phyloP scores from a whole-genome alignment of 2,329 filamentous ascomycete genomes.

The Alternaria gansuensis region DNA sequence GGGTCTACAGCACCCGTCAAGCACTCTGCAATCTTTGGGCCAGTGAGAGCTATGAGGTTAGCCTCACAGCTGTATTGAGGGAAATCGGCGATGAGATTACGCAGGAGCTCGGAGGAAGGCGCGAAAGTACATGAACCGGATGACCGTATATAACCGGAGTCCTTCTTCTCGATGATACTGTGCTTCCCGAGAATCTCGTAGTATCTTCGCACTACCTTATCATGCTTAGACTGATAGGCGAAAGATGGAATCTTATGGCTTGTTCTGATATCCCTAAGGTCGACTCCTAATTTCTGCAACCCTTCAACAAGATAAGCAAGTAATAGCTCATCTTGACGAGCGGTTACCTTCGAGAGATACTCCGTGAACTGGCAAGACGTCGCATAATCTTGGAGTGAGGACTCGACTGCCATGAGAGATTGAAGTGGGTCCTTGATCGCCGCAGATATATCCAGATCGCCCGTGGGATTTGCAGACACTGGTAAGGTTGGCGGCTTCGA shows the following conservation, averaged over 20 bases:
- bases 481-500: conserved; percentile 3
- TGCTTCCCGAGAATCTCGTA: conserved; percentile 22
- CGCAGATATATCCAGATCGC: not conserved
- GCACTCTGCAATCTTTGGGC: conserved; percentile 25
- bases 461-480: not conserved
- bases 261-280: conserved; percentile 9
- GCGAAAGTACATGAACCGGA: not conserved
- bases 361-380: conserved; percentile 15
- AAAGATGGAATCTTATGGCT: conserved; percentile 17
- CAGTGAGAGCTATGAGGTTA: conserved; percentile 22
- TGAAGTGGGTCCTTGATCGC: conserved; percentile 11
- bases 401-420: conserved; percentile 12
- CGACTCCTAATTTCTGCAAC: conserved; percentile 20
- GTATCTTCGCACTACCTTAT: conserved; percentile 16
- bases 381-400: not conserved
- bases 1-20: conserved; percentile 24
- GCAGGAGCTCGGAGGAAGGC: conserved; percentile 7
- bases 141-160: conserved; percentile 6
- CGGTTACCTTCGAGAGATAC: conserved; percentile 14
- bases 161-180: conserved; percentile 14
- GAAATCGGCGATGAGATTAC: conserved; percentile 12
- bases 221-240: conserved; percentile 18
- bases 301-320: conserved; percentile 29
- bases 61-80: conserved; percentile 24
- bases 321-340: conserved; percentile 23